Percentiles rank a stretch among this genome's conserved stretches.
Conservation (phyloP, 2,329 filamentous ascomycete species). For the Fusarium nanum region DNA sequence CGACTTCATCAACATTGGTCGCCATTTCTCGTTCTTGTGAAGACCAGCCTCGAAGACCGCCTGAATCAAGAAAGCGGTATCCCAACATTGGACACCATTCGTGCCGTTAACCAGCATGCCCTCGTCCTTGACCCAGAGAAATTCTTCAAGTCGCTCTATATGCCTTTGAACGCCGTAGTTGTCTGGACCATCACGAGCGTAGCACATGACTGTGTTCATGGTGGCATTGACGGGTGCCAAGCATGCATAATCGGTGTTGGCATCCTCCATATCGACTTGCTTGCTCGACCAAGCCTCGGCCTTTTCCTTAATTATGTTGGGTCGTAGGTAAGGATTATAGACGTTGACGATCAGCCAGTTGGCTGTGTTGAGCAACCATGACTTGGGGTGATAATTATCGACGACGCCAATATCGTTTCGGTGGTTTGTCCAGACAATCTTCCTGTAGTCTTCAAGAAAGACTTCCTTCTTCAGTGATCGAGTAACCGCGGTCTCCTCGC, state of each 20-base stretch:
- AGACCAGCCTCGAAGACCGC: slow-evolving; percentile 83
- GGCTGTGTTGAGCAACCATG: slow-evolving; percentile 79
- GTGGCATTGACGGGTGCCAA: slow-evolving; percentile 90
- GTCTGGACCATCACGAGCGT: slow-evolving; percentile 83
- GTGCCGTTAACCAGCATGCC: slow-evolving; percentile 97
- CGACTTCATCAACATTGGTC: slow-evolving; percentile 83
- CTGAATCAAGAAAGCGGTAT: slow-evolving; percentile 91
- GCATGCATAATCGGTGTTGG: slow-evolving; percentile 88
- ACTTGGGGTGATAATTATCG: slow-evolving; percentile 96
- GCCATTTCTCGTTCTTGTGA: slow-evolving; percentile 80
- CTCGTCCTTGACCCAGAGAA: slow-evolving; percentile 89
- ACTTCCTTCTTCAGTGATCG: slow-evolving; percentile 81
- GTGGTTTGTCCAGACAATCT: slow-evolving; percentile 80
- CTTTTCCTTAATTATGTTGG: slow-evolving; percentile 71
- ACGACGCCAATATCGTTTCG: slow-evolving; percentile 82
- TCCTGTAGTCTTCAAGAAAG: slow-evolving; percentile 80
- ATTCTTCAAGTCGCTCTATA: slow-evolving; percentile 84
- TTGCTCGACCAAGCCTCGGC: slow-evolving; percentile 87
- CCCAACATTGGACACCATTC: slow-evolving; percentile 98
- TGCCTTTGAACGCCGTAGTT: slow-evolving; percentile 79
- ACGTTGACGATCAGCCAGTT: slow-evolving; percentile 85
- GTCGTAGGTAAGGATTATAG: slow-evolving; percentile 82
- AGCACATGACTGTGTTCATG: slow-evolving; percentile 90
- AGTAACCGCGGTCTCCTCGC: slow-evolving; percentile 79
- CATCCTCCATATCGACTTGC: slow-evolving; percentile 89